A percentile compares a stretch with the other conserved stretches of the same genome.
Evolutionary conservation across 1,284 basidiomycete species (phyloP).

Genomic region (Ceratobasidium sp.): DNA sequence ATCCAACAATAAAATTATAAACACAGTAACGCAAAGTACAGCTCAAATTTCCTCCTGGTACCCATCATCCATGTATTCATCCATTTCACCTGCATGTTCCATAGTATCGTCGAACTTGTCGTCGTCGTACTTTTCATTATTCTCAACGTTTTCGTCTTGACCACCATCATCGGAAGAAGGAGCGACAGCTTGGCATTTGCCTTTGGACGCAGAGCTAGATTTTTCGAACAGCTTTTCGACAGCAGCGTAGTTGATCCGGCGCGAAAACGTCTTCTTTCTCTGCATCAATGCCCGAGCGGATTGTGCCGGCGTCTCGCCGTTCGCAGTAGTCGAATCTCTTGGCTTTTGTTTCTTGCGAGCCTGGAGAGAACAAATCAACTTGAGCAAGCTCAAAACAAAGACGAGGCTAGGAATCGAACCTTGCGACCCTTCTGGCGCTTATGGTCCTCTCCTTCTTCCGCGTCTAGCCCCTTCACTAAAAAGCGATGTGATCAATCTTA

Average conservation of each 20-base stretch:
- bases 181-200: slow-evolving; percentile 49
- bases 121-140: slow-evolving; percentile 46
- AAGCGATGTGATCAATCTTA: slow-evolving; percentile 47
- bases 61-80: slow-evolving; percentile 56
- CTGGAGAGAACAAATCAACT: slow-evolving; percentile 54
- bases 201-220: slow-evolving; percentile 55
- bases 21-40: background rate
- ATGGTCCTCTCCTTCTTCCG: slow-evolving; percentile 58
- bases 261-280: slow-evolving; percentile 83
- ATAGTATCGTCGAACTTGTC: slow-evolving; percentile 45
- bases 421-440: slow-evolving; percentile 65
- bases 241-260: slow-evolving; percentile 89
- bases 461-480: slow-evolving; percentile 74
- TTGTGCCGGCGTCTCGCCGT: slow-evolving; percentile 80
- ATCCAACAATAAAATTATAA: background rate
- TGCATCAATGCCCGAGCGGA: slow-evolving; percentile 82
- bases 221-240: slow-evolving; percentile 79
- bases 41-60: slow-evolving; percentile 60
- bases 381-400: slow-evolving; percentile 16
- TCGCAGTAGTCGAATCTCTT: slow-evolving; percentile 75
- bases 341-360: slow-evolving; percentile 75
- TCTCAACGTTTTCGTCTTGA: slow-evolving; percentile 67
- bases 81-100: slow-evolving; percentile 53
- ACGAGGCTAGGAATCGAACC: slow-evolving; percentile 36
- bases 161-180: slow-evolving; percentile 57